A percentile compares a stretch with the other conserved stretches of the same genome.
Conservation (phyloP, 2,329 filamentous ascomycete species). For the Xylariaceae sp. region DNA sequence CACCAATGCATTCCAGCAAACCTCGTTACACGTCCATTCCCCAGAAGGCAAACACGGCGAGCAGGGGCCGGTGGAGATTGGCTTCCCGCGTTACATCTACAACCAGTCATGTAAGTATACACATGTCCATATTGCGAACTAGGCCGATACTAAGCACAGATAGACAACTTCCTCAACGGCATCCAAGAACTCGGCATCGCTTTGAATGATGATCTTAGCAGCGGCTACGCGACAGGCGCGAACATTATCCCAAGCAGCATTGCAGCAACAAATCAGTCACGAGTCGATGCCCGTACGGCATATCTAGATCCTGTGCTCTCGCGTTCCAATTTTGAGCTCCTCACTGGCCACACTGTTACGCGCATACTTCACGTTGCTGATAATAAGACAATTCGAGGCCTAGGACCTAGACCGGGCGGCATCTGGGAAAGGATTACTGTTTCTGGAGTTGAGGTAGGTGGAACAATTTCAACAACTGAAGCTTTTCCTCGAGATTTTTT, state of each 20-base stretch:
- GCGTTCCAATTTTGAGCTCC: slow-evolving; percentile 48
- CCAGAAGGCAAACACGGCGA: slow-evolving; percentile 41
- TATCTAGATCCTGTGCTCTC: slow-evolving; percentile 46
- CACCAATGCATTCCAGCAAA: slow-evolving; percentile 30
- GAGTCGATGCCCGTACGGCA: slow-evolving; percentile 47
- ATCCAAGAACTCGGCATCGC: slow-evolving; percentile 46
- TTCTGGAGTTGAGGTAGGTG: slow-evolving; percentile 47
- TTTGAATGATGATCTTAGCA: slow-evolving; percentile 44
- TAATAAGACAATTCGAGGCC: slow-evolving; percentile 21
- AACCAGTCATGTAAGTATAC: slow-evolving; percentile 45
- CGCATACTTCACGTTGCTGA: slow-evolving; percentile 39
- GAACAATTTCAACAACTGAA: neutral
- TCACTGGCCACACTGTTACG: slow-evolving; percentile 47
- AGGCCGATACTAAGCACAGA: slow-evolving; percentile 14
- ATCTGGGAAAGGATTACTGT: slow-evolving; percentile 24
- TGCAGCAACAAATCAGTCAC: slow-evolving; percentile 46
- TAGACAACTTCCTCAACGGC: slow-evolving; percentile 47
- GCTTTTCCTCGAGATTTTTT: neutral
- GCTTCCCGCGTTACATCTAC: slow-evolving; percentile 48
- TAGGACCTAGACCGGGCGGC: slow-evolving; percentile 14
- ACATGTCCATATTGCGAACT: too few species aligned
- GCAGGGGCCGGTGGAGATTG: slow-evolving; percentile 45
- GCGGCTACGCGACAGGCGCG: slow-evolving; percentile 45
- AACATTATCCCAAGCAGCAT: slow-evolving; percentile 48
- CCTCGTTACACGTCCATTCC: slow-evolving; percentile 37